Conservation (phyloP, 257 asterid genomes). For the Gentiana macrophylla region DNA sequence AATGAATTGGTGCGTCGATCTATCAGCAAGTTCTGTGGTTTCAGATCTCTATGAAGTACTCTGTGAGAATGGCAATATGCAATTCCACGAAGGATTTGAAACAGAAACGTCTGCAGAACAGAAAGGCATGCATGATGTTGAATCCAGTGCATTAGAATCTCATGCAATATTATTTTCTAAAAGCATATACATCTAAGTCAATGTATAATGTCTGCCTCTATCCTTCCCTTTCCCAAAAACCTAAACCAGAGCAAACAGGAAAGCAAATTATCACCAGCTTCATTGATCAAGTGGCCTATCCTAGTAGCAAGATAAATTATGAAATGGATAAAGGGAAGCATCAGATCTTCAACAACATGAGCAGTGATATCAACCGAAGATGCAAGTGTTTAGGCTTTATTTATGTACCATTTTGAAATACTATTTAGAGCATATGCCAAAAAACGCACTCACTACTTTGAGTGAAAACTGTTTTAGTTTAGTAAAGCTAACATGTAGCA, state of each 20-base stretch:
- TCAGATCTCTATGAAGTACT: constrained; percentile 89
- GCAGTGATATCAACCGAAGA: too few relatives aligned
- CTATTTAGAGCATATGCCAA: too few relatives aligned
- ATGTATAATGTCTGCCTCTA: neutral
- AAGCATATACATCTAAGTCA: neutral
- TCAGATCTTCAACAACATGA: too few relatives aligned
- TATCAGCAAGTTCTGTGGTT: constrained; percentile 92
- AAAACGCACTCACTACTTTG: constrained; percentile 1
- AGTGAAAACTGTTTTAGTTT: constrained; percentile 1
- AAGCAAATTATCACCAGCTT: neutral
- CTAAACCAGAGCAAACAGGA: neutral
- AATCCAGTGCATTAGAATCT: neutral
- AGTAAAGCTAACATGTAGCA: constrained; percentile 3
- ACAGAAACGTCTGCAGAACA: constrained; percentile 54
- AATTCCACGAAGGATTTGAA: constrained; percentile 84
- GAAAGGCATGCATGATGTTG: neutral
- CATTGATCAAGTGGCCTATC: neutral
- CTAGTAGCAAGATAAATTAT: neutral
- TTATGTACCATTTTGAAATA: too few relatives aligned
- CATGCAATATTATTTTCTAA: neutral
- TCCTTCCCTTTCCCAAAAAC: neutral
- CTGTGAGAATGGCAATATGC: constrained; percentile 95
- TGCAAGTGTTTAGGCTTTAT: too few relatives aligned
- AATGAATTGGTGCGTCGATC: constrained; percentile 79
- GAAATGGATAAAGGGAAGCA: too few relatives aligned